Evolutionary conservation across 345 rosid genomes (phyloP).

Genomic region (Citrus glauca): DNA sequence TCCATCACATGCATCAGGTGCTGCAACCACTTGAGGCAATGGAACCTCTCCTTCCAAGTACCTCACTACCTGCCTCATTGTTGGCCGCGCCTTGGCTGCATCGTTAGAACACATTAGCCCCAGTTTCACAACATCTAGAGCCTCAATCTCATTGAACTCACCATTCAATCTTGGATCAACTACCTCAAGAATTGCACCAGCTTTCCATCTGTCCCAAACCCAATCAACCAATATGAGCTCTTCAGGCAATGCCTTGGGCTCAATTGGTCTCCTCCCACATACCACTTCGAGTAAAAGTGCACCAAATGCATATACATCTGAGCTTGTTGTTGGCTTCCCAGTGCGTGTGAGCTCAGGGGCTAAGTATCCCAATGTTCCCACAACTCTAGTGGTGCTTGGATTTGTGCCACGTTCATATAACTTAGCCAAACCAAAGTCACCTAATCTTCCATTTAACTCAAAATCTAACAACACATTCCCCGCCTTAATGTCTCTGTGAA

Average conservation of each 20-base stretch:
- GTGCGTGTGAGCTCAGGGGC: conserved; percentile 93
- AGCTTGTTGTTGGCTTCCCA: conserved; percentile 67
- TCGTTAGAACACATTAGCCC: conserved; percentile 79
- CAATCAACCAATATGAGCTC: conserved; percentile 89
- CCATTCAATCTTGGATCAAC: conserved; percentile 67
- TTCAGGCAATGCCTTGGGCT: conserved; percentile 73
- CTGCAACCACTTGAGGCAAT: conserved; percentile 43
- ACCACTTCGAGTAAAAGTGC: conserved; percentile 74
- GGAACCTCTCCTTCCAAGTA: conserved; percentile 64
- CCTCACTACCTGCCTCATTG: conserved; percentile 72
- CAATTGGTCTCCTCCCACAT: conserved; percentile 86
- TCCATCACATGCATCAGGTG: conserved; percentile 41
- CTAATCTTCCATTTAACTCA: conserved; percentile 70
- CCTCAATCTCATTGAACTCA: conserved; percentile 59
- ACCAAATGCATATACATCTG: conserved; percentile 92
- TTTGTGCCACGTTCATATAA: conserved; percentile 65
- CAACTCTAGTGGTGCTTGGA: conserved; percentile 78
- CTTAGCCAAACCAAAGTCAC: conserved; percentile 94
- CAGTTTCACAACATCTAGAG: conserved; percentile 52
- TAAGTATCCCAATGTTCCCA: conserved; percentile 90
- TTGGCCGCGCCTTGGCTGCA: conserved; percentile 56
- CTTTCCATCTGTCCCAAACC: conserved; percentile 81
- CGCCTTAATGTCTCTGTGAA: conserved; percentile 90
- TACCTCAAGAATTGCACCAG: conserved; percentile 55
- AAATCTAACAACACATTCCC: conserved; percentile 77